These are phyloP conservation scores for Haberlea rhodopensis DNA, from an alignment of 257 asterid species.

Conservation along the genomic window DNA sequence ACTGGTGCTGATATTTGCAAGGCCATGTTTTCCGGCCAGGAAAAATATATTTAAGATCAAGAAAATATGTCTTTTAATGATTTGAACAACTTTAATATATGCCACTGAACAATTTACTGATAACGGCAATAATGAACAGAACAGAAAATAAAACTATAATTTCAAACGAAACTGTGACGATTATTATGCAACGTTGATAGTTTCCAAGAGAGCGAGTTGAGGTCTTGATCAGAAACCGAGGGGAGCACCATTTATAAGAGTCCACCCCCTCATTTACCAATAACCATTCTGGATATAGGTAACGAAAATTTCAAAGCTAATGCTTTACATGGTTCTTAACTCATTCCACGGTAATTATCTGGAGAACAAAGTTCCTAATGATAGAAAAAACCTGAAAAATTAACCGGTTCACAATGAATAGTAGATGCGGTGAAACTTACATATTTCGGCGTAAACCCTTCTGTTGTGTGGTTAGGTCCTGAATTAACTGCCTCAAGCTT, in stretches of 20 bases:
- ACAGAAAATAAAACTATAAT: not conserved
- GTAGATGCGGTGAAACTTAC: constrained; percentile 43
- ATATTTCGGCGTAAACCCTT: constrained; percentile 67
- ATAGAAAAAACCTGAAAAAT: not conserved
- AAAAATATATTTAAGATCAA: not conserved
- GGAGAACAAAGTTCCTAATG: not conserved
- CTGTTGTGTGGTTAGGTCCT: constrained; percentile 52
- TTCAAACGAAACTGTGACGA: not conserved
- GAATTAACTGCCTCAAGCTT: constrained; percentile 93
- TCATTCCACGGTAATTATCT: not conserved
- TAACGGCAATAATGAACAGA: constrained; percentile 1
- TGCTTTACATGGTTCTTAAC: too few species aligned
- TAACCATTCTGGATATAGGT: too few species aligned
- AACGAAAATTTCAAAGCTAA: too few species aligned
- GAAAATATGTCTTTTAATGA: not conserved
- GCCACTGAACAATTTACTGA: not conserved
- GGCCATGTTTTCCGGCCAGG: constrained; percentile 4
- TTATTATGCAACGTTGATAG: constrained; percentile 8
- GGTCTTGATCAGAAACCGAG: constrained; percentile 1
- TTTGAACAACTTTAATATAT: not conserved
- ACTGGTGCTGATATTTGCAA: constrained; percentile 53
- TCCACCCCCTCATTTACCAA: too few species aligned
- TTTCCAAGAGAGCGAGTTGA: constrained; percentile 17
- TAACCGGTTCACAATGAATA: not conserved
- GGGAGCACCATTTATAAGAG: too few species aligned